Base-by-base conservation (phyloP, 345 rosid genomes). In the thale cress (Arabidopsis thaliana) region DNA sequence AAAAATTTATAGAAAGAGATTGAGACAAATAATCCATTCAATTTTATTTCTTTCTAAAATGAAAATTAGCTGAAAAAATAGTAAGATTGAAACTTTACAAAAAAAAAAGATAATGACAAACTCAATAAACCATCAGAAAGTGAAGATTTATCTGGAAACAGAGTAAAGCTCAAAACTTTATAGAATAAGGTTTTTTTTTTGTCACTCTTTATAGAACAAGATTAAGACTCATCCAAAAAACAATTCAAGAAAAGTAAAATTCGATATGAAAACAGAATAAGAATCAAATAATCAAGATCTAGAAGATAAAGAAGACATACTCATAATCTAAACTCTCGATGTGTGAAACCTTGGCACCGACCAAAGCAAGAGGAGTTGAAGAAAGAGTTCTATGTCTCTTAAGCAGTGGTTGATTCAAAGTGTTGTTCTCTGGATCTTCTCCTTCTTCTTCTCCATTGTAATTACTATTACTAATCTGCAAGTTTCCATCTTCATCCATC, bases 251-350 rank as follows among this genome's bases (percentile, higher is more conserved):
- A 28, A 28, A 28, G 3, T 0, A 28, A 28, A 28, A 28, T 28
- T 28, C 3, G 20, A 28, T 28, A 2, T 28, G 30, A 28, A 28
- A 28, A 28, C 32, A 28, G 32, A 28, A 4, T 28, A 28, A 28
- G 4, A 4, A 28, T 28, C 32, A 28, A 28, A 5, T n/a, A 1
- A 4, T 42, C 20, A 55, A 8, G 57, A 64, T 46, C 33, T 28
- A 9, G 13, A 33, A 59, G 49, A n/a, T 20, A 48, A 34, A 44
- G 61, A 71, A 64, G 63, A 72, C 81, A 52, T 84, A 93, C 98
- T 91, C 97, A 37, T 93, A 91, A 67, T 93, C 97, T 84, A 91
- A 84, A 82, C 97, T 93, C 83, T 93, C 97, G 13, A 93, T 86
- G 67, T 89, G 88, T 53, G 98, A 88, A 53, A 91, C 96, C 71